phyloP scores from a whole-genome alignment of 768 basidiomycete genomes.

The Termitomyces sp. region DNA sequence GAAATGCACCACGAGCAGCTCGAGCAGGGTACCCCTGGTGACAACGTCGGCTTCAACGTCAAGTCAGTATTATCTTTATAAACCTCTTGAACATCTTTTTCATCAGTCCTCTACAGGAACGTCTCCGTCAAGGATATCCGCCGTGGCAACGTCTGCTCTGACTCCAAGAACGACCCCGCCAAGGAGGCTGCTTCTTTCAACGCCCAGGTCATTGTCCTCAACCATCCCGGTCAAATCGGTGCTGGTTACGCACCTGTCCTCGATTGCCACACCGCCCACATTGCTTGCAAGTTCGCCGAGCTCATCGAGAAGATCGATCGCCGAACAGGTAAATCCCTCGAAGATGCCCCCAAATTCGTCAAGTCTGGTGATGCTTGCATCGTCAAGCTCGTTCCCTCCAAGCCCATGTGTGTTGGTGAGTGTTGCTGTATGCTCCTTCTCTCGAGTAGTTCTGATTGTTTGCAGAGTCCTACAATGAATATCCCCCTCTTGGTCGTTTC shows the following conservation, averaged over 20 bases:
- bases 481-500: constrained; percentile 99
- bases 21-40: constrained; percentile 89
- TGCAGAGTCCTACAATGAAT: constrained; percentile 84
- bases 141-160: constrained; percentile 98
- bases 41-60: constrained; percentile 99
- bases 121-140: constrained; percentile 99
- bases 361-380: constrained; percentile 99
- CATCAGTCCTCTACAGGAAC: constrained; percentile 52
- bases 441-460: not conserved
- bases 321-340: constrained; percentile 91
- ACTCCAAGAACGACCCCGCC: constrained; percentile 99
- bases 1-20: constrained; percentile 99
- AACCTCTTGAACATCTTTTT: not conserved
- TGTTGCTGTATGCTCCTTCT: constrained; percentile 1
- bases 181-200: constrained; percentile 99
- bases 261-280: constrained; percentile 99
- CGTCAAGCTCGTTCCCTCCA: constrained; percentile 92
- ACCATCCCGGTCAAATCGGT: constrained; percentile 99
- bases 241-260: constrained; percentile 98
- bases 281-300: constrained; percentile 99
- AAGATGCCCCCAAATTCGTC: constrained; percentile 90
- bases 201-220: constrained; percentile 99
- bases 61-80: constrained; percentile 46
- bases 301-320: constrained; percentile 99
- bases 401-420: constrained; percentile 69